Conservation (phyloP, 1,139 yeast species). For the Hyphopichia buzzinii region DNA sequence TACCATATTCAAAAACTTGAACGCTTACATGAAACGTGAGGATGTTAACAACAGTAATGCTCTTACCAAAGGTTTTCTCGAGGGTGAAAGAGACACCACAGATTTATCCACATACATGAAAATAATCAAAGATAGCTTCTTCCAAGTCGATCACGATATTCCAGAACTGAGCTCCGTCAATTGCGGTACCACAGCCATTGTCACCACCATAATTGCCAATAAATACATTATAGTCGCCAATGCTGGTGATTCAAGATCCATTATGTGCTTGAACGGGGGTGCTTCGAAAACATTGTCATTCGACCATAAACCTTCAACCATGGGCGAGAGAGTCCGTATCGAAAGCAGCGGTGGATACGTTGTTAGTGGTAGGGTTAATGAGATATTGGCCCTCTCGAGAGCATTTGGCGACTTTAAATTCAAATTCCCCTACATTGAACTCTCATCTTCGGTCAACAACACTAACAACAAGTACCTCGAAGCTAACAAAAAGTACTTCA, state of each 20-base stretch:
- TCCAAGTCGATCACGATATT: constrained; percentile 55
- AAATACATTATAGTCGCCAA: constrained; percentile 58
- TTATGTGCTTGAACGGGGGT: constrained; percentile 51
- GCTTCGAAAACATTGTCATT: constrained; percentile 61
- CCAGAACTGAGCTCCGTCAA: constrained; percentile 40
- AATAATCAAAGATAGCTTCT: constrained; percentile 53
- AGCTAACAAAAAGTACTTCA: constrained; percentile 18
- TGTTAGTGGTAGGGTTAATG: constrained; percentile 66
- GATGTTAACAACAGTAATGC: background rate
- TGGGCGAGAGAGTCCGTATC: constrained; percentile 73
- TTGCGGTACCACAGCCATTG: constrained; percentile 71
- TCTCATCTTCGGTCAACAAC: constrained; percentile 14
- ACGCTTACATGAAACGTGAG: constrained; percentile 9
- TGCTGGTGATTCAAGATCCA: constrained; percentile 73
- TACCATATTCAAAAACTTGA: constrained; percentile 28
- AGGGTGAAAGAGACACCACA: background rate
- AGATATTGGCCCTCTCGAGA: constrained; percentile 67
- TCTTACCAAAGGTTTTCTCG: background rate
- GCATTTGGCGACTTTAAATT: constrained; percentile 79
- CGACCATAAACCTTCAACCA: constrained; percentile 74
- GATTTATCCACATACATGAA: constrained; percentile 16
- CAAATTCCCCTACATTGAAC: constrained; percentile 45
- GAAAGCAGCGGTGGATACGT: constrained; percentile 76
- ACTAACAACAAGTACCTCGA: constrained; percentile 28
- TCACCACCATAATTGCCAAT: constrained; percentile 51